Evolutionary conservation across 2,329 filamentous ascomycete genomes (phyloP).

Genomic region (Pseudogymnoascus destructans): DNA sequence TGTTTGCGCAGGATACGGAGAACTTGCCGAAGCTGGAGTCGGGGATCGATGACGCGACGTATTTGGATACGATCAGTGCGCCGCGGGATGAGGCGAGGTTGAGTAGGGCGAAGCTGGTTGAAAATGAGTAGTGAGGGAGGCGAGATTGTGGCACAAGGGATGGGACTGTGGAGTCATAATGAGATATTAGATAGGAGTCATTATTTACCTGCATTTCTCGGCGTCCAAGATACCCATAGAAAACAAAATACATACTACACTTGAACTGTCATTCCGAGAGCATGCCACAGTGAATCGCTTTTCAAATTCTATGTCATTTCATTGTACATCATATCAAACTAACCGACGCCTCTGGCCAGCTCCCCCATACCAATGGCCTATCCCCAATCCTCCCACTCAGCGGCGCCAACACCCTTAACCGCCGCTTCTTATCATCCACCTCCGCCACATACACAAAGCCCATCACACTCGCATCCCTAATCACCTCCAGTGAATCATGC

Average conservation of each 20-base stretch:
- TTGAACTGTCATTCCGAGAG: neutral
- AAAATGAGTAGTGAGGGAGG: neutral
- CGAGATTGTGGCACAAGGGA: neutral
- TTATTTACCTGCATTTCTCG: conserved; percentile 9
- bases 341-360: conserved; percentile 74
- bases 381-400: conserved; percentile 70
- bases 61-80: conserved; percentile 50
- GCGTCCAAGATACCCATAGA: conserved; percentile 9
- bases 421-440: conserved; percentile 72
- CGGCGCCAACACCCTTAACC: conserved; percentile 70
- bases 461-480: conserved; percentile 73
- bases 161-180: neutral
- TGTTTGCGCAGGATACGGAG: conserved; percentile 35
- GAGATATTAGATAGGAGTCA: neutral
- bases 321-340: conserved; percentile 19
- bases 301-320: neutral
- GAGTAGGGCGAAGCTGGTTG: conserved; percentile 15
- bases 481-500: conserved; percentile 55
- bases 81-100: conserved; percentile 26
- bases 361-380: conserved; percentile 69
- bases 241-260: neutral
- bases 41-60: conserved; percentile 42
- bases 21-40: conserved; percentile 32
- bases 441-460: conserved; percentile 90
- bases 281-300: neutral